Conservation (phyloP, 805 yeast genomes). For the Barnettozyma californica region DNA sequence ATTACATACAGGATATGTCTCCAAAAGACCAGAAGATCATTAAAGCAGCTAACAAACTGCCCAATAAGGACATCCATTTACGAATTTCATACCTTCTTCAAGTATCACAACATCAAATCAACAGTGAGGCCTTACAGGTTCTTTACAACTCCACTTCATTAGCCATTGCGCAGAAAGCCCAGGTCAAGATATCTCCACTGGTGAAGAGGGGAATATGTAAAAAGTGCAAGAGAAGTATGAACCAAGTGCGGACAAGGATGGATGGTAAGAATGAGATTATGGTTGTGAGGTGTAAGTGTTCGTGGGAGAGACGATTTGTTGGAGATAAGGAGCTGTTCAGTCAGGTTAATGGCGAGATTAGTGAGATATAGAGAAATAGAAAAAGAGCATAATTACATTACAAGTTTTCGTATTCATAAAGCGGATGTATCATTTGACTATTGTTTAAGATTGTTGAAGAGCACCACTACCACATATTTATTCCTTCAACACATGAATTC, state of each 20-base stretch:
- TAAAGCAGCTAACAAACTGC: not conserved
- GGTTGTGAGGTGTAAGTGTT: slow-evolving; percentile 50
- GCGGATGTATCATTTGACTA: too few species aligned
- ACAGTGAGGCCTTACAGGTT: not conserved
- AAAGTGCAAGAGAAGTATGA: slow-evolving; percentile 53
- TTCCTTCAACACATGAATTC: too few species aligned
- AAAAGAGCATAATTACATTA: not conserved
- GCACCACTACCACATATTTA: too few species aligned
- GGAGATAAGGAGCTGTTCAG: slow-evolving; percentile 43
- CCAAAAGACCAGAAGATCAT: not conserved
- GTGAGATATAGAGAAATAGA: not conserved
- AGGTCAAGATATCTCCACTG: slow-evolving; percentile 36
- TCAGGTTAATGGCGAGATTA: slow-evolving; percentile 27
- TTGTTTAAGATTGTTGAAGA: too few species aligned
- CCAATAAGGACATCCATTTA: slow-evolving; percentile 1
- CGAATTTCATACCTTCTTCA: slow-evolving; percentile 7
- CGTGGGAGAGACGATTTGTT: slow-evolving; percentile 49
- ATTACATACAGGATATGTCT: not conserved
- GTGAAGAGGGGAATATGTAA: slow-evolving; percentile 70
- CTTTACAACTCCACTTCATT: not conserved
- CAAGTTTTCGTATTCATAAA: not conserved
- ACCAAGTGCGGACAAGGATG: slow-evolving; percentile 39
- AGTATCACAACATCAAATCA: not conserved
- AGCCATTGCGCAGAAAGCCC: slow-evolving; percentile 40
- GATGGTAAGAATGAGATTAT: slow-evolving; percentile 42